These are phyloP conservation scores for Corinectria fuckeliana DNA, from an alignment of 2,329 filamentous ascomycete genomes.

Conservation along the genomic window DNA sequence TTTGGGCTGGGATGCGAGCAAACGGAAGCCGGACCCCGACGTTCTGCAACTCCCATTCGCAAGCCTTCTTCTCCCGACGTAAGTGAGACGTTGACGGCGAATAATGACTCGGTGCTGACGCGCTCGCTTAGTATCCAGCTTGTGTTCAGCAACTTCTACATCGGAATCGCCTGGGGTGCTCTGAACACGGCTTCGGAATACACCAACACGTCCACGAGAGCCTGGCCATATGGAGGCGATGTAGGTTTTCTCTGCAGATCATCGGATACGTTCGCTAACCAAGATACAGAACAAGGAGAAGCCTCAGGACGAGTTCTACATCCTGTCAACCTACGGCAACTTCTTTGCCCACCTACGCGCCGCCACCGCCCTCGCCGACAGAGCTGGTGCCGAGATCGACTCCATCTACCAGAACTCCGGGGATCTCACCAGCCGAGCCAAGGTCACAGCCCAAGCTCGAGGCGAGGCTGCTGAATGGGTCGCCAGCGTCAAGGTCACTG, in stretches of 20 bases:
- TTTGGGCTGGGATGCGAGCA: constrained; percentile 61
- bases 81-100: constrained; percentile 19
- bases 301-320: constrained; percentile 51
- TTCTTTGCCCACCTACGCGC: constrained; percentile 68
- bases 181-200: constrained; percentile 62
- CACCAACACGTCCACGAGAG: constrained; percentile 61
- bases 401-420: constrained; percentile 50
- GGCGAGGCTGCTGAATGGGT: constrained; percentile 69
- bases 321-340: constrained; percentile 69
- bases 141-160: constrained; percentile 70
- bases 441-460: constrained; percentile 57
- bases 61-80: constrained; percentile 64
- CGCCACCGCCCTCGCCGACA: constrained; percentile 63
- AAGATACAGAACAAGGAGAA: constrained; percentile 53
- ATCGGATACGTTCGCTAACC: neutral
- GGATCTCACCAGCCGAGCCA: constrained; percentile 44
- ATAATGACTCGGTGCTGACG: too few relatives aligned
- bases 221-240: constrained; percentile 70
- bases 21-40: constrained; percentile 57
- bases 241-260: constrained; percentile 40
- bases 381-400: constrained; percentile 57
- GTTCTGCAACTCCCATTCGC: constrained; percentile 61
- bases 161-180: constrained; percentile 67
- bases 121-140: constrained; percentile 59
- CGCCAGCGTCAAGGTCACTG: constrained; percentile 66